Conservation (phyloP, 495 filamentous ascomycete species). For the Pseudomonodictys pantanalensis region DNA sequence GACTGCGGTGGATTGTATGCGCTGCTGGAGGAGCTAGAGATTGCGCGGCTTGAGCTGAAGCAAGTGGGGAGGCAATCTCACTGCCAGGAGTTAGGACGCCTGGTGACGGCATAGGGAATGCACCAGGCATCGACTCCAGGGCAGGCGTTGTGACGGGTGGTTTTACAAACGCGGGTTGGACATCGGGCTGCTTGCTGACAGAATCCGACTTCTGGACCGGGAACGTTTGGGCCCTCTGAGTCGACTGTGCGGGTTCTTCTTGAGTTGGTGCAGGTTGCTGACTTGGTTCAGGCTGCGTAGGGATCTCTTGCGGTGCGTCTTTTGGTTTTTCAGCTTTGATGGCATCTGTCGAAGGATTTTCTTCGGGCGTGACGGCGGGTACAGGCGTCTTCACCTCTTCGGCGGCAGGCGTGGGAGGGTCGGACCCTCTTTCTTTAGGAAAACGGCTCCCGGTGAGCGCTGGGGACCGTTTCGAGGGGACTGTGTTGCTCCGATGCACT, state of each 20-base stretch:
- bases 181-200: not conserved
- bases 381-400: not conserved
- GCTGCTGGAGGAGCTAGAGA: constrained; percentile 21
- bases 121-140: constrained; percentile 1
- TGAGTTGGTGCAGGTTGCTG: not conserved
- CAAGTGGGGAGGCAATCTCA: constrained; percentile 32
- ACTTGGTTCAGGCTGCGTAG: not conserved
- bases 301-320: too few relatives aligned
- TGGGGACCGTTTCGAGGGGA: constrained; percentile 90
- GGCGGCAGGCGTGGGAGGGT: constrained; percentile 38
- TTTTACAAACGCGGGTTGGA: not conserved
- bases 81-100: constrained; percentile 28
- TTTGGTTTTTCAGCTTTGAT: not conserved
- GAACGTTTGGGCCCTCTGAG: not conserved
- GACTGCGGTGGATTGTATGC: not conserved
- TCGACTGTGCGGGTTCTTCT: not conserved
- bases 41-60: constrained; percentile 18
- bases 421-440: constrained; percentile 45
- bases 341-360: not conserved
- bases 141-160: not conserved
- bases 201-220: not conserved
- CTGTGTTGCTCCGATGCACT: constrained; percentile 86
- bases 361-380: not conserved
- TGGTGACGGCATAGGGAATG: constrained; percentile 13
- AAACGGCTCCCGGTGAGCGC: constrained; percentile 59